Base-by-base conservation (phyloP, 1,139 yeast species). In the Blastobotrys proliferans region DNA sequence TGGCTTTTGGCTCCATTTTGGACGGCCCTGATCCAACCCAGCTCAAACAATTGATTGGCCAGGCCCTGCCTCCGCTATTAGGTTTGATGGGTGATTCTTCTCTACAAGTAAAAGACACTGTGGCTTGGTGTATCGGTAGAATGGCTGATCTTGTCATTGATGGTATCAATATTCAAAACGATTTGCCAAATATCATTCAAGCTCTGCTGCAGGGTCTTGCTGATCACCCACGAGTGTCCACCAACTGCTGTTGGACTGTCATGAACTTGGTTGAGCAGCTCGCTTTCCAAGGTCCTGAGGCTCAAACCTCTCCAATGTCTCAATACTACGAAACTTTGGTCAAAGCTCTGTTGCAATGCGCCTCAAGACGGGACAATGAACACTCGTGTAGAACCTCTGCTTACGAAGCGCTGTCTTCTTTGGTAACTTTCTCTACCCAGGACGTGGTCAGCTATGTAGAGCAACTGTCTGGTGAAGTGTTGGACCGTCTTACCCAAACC, bases 81-180 rank as follows among this genome's bases (percentile, higher is more conserved):
- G 62, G 64, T 17, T 74, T 90, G 60, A 87, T 90, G 67, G 69
- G 67, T 35, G 97, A 92, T 64, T 74, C 77, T 20, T 70, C 76
- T 27, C 70, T 87, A 51, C 96, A 87, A 62, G 98, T 92, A 14
- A 84, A 87, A 64, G 98, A 92, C 61, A 90, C 98, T 0, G 96
- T 90, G 35, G 95, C 97, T 6, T 92, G 98, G 98, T 92, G 97
- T 67, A 73, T 92, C 49, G 98, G 98, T 47, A 79, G 97, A 67
- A 86, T 92, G 56, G 94, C 97, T 10, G 97, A 92, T 60, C 68
- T 83, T 49, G 92, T 83, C 36, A 76, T 86, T 50, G 85, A 78
- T 47, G 90, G 94, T 4, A 80, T 90, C 51, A 83, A 83, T 54
- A 63, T 77, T 22, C 72, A 76, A 42, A 66, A 68, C 5, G 83